Conservation (phyloP, 129 eudicot species). For the Chrysanthemum lavandulifolium region DNA sequence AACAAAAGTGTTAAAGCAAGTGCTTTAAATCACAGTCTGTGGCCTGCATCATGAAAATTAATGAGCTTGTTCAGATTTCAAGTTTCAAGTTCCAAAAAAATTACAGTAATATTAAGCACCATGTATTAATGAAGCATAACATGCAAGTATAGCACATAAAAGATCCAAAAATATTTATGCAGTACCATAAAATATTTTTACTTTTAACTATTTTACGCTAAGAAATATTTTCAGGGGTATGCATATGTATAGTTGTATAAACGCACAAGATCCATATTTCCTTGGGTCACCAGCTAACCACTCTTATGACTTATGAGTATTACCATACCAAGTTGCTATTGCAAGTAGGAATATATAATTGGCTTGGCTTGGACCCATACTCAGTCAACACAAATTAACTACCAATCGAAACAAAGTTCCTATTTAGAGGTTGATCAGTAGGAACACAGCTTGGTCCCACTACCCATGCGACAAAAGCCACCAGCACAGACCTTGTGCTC, state of each 20-base stretch:
- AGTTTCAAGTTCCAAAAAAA: not conserved
- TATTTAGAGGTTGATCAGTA: too few relatives aligned
- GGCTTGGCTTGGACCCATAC: too few relatives aligned
- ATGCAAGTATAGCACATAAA: slow-evolving; percentile 15
- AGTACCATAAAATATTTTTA: not conserved
- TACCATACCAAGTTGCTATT: not conserved
- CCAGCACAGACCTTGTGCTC: not conserved
- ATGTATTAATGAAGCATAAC: not conserved
- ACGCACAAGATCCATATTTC: slow-evolving; percentile 6
- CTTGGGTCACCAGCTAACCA: slow-evolving; percentile 7
- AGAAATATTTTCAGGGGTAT: not conserved
- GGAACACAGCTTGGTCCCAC: too few relatives aligned
- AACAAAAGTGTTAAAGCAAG: not conserved
- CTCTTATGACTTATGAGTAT: not conserved
- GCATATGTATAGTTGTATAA: not conserved
- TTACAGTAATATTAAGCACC: not conserved
- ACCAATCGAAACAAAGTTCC: too few relatives aligned
- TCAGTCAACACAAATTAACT: too few relatives aligned
- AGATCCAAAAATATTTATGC: not conserved
- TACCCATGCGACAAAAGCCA: too few relatives aligned
- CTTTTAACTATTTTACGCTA: not conserved
- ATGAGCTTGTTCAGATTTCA: slow-evolving; percentile 5
- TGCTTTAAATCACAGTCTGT: not conserved
- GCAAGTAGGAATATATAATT: too few relatives aligned
- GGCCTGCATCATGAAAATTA: slow-evolving; percentile 7